Percentiles rank a stretch among this genome's conserved stretches.
These are phyloP conservation scores for Thamnidium elegans DNA, from an alignment of 192 early-diverging fungal genomes.

Conservation along the genomic window DNA sequence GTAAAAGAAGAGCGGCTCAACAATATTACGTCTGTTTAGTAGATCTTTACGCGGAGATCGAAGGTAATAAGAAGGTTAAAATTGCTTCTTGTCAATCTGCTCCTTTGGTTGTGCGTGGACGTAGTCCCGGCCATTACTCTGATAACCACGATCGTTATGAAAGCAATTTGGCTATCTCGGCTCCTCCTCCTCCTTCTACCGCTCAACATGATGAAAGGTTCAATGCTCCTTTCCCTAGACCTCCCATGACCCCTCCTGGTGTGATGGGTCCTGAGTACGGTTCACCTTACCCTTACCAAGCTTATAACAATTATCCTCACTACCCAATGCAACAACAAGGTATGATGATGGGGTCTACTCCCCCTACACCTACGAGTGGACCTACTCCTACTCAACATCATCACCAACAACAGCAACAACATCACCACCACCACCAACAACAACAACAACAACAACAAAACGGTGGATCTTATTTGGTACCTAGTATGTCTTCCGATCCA, in stretches of 20 bases:
- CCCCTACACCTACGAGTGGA: conserved; percentile 23
- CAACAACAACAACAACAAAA: conserved; percentile 26
- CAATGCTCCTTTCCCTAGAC: conserved; percentile 17
- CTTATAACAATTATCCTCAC: conserved; percentile 10
- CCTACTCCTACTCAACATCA: background rate
- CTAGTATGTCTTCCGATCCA: conserved; percentile 35
- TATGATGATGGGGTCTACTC: conserved; percentile 28
- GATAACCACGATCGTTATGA: conserved; percentile 43
- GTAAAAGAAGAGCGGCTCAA: conserved; percentile 88
- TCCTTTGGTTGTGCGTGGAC: conserved; percentile 87
- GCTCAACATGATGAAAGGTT: conserved; percentile 19
- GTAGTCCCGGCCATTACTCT: conserved; percentile 91
- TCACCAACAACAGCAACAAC: conserved; percentile 7
- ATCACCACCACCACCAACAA: conserved; percentile 20
- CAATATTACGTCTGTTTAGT: conserved; percentile 89
- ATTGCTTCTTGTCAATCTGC: conserved; percentile 75
- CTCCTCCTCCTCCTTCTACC: background rate
- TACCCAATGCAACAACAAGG: conserved; percentile 7
- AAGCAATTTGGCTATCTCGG: background rate
- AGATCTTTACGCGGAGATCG: conserved; percentile 74
- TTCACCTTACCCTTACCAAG: conserved; percentile 15
- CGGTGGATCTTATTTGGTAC: conserved; percentile 35
- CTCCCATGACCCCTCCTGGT: conserved; percentile 14
- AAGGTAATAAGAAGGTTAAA: conserved; percentile 51
- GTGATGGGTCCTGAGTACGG: conserved; percentile 22